Evolutionary conservation across 2,329 filamentous ascomycete genomes (phyloP), one percentile per base, ranked within the genome.

Genomic region (Colletotrichum sp.): DNA sequence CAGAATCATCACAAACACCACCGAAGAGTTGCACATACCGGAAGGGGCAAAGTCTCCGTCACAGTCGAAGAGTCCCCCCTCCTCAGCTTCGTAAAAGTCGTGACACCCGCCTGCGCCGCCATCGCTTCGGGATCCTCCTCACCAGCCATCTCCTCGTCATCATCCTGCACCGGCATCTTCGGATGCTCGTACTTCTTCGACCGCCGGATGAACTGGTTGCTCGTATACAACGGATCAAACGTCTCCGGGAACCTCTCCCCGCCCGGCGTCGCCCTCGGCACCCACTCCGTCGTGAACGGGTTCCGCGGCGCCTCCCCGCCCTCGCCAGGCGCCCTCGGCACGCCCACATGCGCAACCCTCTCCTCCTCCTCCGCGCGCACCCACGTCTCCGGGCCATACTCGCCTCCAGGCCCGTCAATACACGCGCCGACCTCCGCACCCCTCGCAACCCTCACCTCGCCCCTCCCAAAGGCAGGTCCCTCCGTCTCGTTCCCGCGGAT

Each of bases 221-320:
- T 77, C 30, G 55, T 78, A 13, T 29, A 61, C 25, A 70, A 75
- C 7, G 77, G 71, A 25, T 78, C 77, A 27, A 71, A 76, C 11
- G 32, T 65, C 6, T 39, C n/a, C 19, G 71, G 73, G 6, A 25
- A 68, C 52, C 25, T 22, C 49, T 27, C 30, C 4, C 66, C 69
- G 15, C 39, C 65, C 1, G 72, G 72, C 6, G 63, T 27, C 4
- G 65, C 55, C 3, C 77, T 64, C 13, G 64, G 39, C n/a, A 64
- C 44, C 77, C 77, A 78, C 55, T 64, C 76, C n/a, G 76, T 71
- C 34, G 77, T 76, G 30, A 76, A 78, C 16, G 77, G 77, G 59
- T 77, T 71, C 19, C 72, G 25, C 34, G 67, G 76, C 16, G 72
- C 69, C 19, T 44, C 13, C 7, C 77, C 77, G 25, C 77, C 77